A percentile compares a stretch with the other conserved stretches of the same genome.
Evolutionary conservation across 2,329 filamentous ascomycete species (phyloP).

Genomic region (Pestalotiopsis sp.): DNA sequence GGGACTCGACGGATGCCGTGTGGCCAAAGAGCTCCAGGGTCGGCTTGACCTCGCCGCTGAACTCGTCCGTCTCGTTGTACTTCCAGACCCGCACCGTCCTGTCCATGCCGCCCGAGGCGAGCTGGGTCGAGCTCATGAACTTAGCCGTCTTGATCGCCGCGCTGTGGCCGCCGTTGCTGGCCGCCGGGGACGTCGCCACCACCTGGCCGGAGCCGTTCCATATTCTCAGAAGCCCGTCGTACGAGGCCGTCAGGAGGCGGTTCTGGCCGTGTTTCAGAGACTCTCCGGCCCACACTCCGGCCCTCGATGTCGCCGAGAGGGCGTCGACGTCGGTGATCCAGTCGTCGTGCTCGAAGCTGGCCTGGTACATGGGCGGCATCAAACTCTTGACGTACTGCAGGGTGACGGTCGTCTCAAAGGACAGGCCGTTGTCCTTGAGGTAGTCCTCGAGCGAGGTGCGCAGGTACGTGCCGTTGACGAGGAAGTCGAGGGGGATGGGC

Average conservation of each 20-base stretch:
- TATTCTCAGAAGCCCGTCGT: conserved; percentile 84
- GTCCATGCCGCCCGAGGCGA: conserved; percentile 84
- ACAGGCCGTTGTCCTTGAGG: conserved; percentile 82
- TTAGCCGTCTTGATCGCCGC: conserved; percentile 80
- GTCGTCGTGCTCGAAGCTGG: conserved; percentile 95
- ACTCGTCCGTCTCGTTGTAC: conserved; percentile 69
- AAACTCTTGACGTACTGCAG: conserved; percentile 93
- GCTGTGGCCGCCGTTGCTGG: conserved; percentile 71
- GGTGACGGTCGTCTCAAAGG: conserved; percentile 81
- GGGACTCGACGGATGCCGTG: conserved; percentile 70
- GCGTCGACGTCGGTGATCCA: conserved; percentile 92
- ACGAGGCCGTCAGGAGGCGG: conserved; percentile 86
- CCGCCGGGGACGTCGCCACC: conserved; percentile 74
- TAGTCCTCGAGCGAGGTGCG: conserved; percentile 90
- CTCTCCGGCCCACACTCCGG: conserved; percentile 58
- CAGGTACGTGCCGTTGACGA: conserved; percentile 91
- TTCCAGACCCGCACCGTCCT: conserved; percentile 89
- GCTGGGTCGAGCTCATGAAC: conserved; percentile 76
- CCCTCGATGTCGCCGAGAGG: conserved; percentile 67
- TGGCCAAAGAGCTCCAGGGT: conserved; percentile 85
- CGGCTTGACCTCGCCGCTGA: conserved; percentile 67
- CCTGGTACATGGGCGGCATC: conserved; percentile 84
- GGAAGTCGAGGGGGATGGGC: conserved; percentile 87
- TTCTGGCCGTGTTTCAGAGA: conserved; percentile 59
- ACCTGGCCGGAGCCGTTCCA: conserved; percentile 89